Evolutionary conservation across 192 early-diverging fungal species (phyloP).

Genomic region (Linderina pennispora): DNA sequence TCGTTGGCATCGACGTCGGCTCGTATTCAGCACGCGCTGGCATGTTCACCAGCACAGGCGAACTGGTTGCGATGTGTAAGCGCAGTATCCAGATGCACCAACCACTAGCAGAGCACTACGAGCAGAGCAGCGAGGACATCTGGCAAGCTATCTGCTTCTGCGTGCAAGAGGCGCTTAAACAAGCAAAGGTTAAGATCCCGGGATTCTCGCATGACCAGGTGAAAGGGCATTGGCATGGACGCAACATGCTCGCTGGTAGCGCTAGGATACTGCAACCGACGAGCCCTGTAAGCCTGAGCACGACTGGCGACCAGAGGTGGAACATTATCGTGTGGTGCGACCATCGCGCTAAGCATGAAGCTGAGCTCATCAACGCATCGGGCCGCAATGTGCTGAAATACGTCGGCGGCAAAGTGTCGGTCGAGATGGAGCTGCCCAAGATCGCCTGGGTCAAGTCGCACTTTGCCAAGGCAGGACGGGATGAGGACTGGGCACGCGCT

Average conservation of each 20-base stretch:
- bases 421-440: conserved; percentile 78
- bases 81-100: conserved; percentile 42
- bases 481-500: conserved; percentile 5
- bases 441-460: conserved; percentile 60
- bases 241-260: conserved; percentile 70
- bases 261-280: conserved; percentile 5
- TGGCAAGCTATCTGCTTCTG: conserved; percentile 50
- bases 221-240: conserved; percentile 70
- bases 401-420: conserved; percentile 59
- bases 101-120: conserved; percentile 51
- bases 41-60: conserved; percentile 26
- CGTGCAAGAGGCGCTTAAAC: conserved; percentile 24
- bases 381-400: conserved; percentile 35
- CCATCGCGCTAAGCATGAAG: conserved; percentile 60
- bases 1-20: conserved; percentile 58
- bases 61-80: conserved; percentile 43
- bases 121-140: conserved; percentile 64
- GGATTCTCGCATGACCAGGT: conserved; percentile 11
- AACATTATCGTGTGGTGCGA: conserved; percentile 68
- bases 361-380: conserved; percentile 48
- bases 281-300: conserved; percentile 11
- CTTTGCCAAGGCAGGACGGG: conserved; percentile 40
- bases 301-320: conserved; percentile 27
- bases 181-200: conserved; percentile 23
- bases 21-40: conserved; percentile 41